Evolutionary conservation across 805 yeast species (phyloP).

Genomic region (Candida morakotiae): DNA sequence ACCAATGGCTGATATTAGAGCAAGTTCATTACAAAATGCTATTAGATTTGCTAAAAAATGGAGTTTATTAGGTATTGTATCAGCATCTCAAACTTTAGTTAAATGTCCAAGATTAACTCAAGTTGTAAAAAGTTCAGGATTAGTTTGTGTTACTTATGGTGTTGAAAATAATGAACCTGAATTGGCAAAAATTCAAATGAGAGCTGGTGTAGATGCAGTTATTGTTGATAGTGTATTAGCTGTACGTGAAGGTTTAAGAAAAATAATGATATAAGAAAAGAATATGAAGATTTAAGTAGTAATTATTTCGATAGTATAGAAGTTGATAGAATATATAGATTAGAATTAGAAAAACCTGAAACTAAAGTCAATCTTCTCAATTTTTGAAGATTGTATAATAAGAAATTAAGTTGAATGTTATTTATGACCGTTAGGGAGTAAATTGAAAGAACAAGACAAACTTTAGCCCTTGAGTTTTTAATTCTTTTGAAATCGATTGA

Average conservation of each 20-base stretch:
- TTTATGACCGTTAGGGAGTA: no score
- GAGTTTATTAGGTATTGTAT: conserved; percentile 88
- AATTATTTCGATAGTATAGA: conserved; percentile 1
- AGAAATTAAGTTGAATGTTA: no score
- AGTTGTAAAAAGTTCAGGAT: conserved; percentile 86
- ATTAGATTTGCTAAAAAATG: conserved; percentile 86
- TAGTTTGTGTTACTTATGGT: conserved; percentile 93
- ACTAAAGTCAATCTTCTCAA: no score
- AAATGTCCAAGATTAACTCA: conserved; percentile 84
- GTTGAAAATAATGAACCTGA: conserved; percentile 78
- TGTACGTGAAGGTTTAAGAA: conserved; percentile 70
- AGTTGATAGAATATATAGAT: not conserved
- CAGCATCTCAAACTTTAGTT: conserved; percentile 84
- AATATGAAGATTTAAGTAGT: conserved; percentile 12
- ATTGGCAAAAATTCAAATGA: conserved; percentile 78
- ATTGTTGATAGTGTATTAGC: conserved; percentile 93
- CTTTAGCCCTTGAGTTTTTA: no score
- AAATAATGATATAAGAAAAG: conserved; percentile 10
- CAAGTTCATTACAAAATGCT: conserved; percentile 84
- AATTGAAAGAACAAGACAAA: no score
- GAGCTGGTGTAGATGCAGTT: conserved; percentile 97
- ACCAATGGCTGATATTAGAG: conserved; percentile 85
- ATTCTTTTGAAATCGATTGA: no score
- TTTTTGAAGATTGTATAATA: no score
- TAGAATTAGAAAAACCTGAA: no score